Evolutionary conservation across 1,139 yeast genomes (phyloP), one percentile per base, ranked within the genome.

Genomic region (Pneumocystis murina): DNA sequence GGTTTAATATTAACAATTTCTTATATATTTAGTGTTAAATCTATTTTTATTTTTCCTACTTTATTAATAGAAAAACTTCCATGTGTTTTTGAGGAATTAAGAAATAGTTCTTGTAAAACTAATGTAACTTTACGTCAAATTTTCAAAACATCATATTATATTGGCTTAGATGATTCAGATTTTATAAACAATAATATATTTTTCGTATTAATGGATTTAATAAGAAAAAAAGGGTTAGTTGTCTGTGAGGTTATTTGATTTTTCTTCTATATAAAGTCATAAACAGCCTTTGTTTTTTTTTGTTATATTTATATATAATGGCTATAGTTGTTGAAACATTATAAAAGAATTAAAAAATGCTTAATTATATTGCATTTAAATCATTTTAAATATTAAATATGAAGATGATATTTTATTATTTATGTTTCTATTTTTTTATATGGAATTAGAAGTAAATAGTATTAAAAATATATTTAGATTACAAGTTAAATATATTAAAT

Each of bases 101-200:
- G 14, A 14, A 24, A 24, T 48, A 14, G n/a, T 48, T 48, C 33
- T 10, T 48, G 55, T 48, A 48, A 48, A 12, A 24, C 55, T 48
- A 48, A 48, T 48, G 28, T 48, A 48, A 24, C 33, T 48, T 48
- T 48, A 24, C 55, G 55, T 48, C 30, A 48, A 14, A 48, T 58
- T 58, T 58, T 30, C 30, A 17, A 40, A 38, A 38, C 41, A 10
- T 38, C 41, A 20, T 58, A 38, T 24, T 36, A 58, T 58, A 58
- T 58, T 58, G 28, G 10, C n/a, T 58, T 58, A 38, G 60, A 58
- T 58, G 60, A 58, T 30, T 58, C 14, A 14, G 60, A 58, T 58
- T 58, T 58, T 58, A 14, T 14, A 20, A 40, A 58, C 30, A 58
- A 14, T 58, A 58, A 48, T 48, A 12, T 48, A 12, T 48, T 48